A percentile compares a stretch with the other conserved stretches of the same genome.
Conservation (phyloP, 768 basidiomycete species). For the Suillus brevipes region DNA sequence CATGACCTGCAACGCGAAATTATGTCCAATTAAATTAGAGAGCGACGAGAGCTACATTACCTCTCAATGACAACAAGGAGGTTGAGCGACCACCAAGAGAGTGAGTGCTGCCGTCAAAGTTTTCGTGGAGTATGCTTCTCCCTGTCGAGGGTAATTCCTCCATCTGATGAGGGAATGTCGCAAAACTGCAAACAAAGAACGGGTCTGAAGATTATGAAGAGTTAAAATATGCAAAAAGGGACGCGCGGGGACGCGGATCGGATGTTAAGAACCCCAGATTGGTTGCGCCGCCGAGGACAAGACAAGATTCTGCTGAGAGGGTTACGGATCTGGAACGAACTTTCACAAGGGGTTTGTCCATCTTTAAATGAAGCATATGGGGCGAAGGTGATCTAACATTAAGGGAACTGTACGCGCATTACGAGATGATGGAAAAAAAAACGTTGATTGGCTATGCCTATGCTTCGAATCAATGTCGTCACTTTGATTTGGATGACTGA, state of each 20-base stretch:
- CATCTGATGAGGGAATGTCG: slow-evolving; percentile 24
- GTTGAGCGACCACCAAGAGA: slow-evolving; percentile 18
- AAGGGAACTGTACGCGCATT: too few relatives aligned
- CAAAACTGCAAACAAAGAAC: not conserved
- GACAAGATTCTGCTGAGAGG: not conserved
- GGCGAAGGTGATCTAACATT: not conserved
- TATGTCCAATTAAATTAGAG: not conserved
- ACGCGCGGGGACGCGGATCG: too few relatives aligned
- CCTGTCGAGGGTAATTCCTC: slow-evolving; percentile 20
- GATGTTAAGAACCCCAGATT: not conserved
- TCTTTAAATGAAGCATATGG: slow-evolving; percentile 7
- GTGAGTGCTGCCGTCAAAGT: slow-evolving; percentile 15
- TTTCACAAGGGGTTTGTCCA: not conserved
- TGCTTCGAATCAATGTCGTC: not conserved
- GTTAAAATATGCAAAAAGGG: not conserved
- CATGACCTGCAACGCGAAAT: slow-evolving; percentile 5
- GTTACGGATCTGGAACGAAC: not conserved
- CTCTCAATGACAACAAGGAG: slow-evolving; percentile 17
- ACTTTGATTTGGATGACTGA: not conserved
- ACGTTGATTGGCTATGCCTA: too few relatives aligned
- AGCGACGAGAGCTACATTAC: slow-evolving; percentile 17
- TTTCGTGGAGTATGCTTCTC: slow-evolving; percentile 15
- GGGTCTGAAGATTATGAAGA: not conserved
- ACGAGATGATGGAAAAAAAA: too few relatives aligned
- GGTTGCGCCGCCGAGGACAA: not conserved